Evolutionary conservation across 148 eudicot genomes (phyloP).

Genomic region (Spergularia bocconei): DNA sequence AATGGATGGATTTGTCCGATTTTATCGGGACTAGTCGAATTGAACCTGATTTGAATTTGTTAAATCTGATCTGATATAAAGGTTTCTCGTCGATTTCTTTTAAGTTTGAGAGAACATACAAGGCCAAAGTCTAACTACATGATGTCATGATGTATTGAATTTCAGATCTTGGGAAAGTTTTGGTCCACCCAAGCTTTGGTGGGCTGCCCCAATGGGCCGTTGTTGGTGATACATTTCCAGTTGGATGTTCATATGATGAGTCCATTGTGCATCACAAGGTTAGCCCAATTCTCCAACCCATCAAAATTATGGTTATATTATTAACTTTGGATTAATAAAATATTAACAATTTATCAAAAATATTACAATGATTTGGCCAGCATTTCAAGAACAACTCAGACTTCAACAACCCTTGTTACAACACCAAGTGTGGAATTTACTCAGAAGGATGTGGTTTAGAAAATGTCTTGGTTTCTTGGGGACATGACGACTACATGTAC

Average conservation of each 20-base stretch:
- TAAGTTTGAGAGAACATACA: too few relatives aligned
- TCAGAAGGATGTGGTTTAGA: conserved; percentile 58
- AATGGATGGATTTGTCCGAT: too few relatives aligned
- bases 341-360: not conserved
- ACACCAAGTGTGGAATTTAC: conserved; percentile 52
- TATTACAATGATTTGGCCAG: conserved; percentile 24
- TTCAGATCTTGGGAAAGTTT: conserved; percentile 92
- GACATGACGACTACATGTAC: conserved; percentile 76
- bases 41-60: too few relatives aligned
- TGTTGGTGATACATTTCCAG: conserved; percentile 89
- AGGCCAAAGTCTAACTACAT: too few relatives aligned
- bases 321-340: not conserved
- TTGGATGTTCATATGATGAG: conserved; percentile 85
- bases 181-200: conserved; percentile 77
- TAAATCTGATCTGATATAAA: too few relatives aligned
- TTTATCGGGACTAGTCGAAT: too few relatives aligned
- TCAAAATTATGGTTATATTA: not conserved
- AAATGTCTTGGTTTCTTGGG: conserved; percentile 53
- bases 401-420: conserved; percentile 43
- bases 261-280: conserved; percentile 91
- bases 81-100: too few relatives aligned
- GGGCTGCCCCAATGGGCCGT: conserved; percentile 96
- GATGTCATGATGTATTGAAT: not conserved
- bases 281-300: not conserved
- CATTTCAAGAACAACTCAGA: conserved; percentile 50